phyloP scores from a whole-genome alignment of 148 eudicot species.

The Fagopyrum esculentum region DNA sequence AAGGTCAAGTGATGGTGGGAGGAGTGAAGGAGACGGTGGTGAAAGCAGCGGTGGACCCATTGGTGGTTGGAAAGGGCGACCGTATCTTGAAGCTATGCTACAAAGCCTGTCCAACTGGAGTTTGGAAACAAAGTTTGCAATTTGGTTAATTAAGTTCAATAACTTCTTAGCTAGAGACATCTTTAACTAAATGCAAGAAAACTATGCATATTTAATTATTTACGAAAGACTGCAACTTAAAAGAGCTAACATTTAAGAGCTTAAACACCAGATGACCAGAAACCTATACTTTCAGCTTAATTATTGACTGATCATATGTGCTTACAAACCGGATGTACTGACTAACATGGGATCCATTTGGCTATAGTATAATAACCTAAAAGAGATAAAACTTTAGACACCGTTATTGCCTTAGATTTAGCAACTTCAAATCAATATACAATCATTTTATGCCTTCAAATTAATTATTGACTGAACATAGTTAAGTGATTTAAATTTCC shows the following conservation, averaged over 20 bases:
- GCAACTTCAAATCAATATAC: neutral
- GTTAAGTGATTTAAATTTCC: no score
- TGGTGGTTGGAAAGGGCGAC: neutral
- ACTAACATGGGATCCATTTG: neutral
- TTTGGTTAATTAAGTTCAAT: neutral
- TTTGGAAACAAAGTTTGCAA: neutral
- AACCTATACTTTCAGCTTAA: neutral
- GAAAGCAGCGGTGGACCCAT: constrained; percentile 2
- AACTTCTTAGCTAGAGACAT: neutral
- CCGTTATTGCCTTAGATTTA: neutral
- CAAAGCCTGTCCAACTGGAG: constrained; percentile 10
- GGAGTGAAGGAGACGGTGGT: constrained; percentile 5
- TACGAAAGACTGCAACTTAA: neutral
- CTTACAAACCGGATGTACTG: neutral
- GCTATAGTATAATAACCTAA: no score
- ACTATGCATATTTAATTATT: neutral
- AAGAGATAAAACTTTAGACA: neutral
- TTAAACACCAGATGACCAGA: no score
- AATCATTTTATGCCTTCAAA: no score
- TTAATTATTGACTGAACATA: no score
- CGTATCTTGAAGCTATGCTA: constrained; percentile 10
- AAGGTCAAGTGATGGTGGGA: constrained; percentile 9
- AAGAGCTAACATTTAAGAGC: neutral
- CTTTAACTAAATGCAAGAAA: neutral
- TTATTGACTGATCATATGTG: neutral